These are phyloP conservation scores for Blastobotrys petasosporus DNA, from an alignment of 1,139 yeast species.

Conservation along the genomic window DNA sequence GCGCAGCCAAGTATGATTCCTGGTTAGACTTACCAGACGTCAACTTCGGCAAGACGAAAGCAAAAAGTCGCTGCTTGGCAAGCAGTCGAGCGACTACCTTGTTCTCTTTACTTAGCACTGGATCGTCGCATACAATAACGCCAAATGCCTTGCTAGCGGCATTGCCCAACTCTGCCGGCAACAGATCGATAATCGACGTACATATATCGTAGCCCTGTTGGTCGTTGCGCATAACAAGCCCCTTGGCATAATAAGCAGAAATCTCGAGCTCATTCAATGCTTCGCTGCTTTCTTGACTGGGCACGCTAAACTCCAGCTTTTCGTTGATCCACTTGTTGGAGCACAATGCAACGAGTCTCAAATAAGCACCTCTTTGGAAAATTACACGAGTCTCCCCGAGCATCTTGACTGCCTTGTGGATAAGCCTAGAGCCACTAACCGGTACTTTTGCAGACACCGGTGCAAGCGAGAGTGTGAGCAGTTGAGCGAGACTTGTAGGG, in stretches of 20 bases:
- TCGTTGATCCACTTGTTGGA: constrained; percentile 47
- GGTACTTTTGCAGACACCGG: constrained; percentile 20
- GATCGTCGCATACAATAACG: constrained; percentile 59
- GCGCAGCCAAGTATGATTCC: constrained; percentile 49
- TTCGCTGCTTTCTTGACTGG: not conserved
- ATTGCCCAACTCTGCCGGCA: constrained; percentile 34
- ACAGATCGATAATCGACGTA: constrained; percentile 35
- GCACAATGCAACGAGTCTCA: constrained; percentile 52
- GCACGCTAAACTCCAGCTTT: constrained; percentile 2
- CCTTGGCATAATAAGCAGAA: constrained; percentile 66
- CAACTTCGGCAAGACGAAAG: constrained; percentile 35
- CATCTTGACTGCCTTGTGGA: constrained; percentile 24
- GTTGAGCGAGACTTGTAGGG: constrained; percentile 41
- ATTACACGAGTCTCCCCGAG: constrained; percentile 22
- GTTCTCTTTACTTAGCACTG: constrained; percentile 50
- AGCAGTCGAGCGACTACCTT: constrained; percentile 57
- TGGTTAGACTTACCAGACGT: constrained; percentile 17
- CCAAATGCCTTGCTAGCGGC: constrained; percentile 52
- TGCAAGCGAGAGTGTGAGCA: constrained; percentile 36
- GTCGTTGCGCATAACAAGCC: constrained; percentile 56
- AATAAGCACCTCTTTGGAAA: constrained; percentile 48
- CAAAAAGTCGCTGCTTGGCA: constrained; percentile 75
- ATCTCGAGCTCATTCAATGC: constrained; percentile 6
- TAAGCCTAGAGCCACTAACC: constrained; percentile 18
- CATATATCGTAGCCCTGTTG: constrained; percentile 38